Evolutionary conservation across 2,329 filamentous ascomycete genomes (phyloP).

Genomic region (Colletotrichum abscissum): DNA sequence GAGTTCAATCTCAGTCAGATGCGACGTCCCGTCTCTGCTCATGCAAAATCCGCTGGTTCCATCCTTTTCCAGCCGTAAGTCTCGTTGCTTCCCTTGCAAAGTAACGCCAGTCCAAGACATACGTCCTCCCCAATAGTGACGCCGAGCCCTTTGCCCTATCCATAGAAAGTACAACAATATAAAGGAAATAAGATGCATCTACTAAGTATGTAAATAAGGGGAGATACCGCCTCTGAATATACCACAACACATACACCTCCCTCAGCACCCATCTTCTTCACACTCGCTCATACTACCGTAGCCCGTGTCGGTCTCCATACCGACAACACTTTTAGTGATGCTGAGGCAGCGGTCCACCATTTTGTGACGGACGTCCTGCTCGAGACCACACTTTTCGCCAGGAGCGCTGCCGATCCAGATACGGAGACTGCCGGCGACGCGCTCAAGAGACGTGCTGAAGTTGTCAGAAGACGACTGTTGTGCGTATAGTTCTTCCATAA

Average conservation of each 20-base stretch:
- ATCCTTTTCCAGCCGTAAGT: conserved; percentile 32
- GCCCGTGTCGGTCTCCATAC: conserved; percentile 70
- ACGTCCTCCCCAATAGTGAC: conserved; percentile 3
- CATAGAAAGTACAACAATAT: conserved; percentile 17
- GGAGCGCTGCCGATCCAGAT: conserved; percentile 69
- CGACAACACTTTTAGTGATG: conserved; percentile 67
- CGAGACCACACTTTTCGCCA: conserved; percentile 64
- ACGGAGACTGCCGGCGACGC: conserved; percentile 66
- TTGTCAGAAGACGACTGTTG: conserved; percentile 60
- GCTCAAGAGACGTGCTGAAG: conserved; percentile 63
- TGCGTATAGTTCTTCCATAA: conserved; percentile 64
- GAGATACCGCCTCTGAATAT: background rate
- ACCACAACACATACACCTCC: background rate
- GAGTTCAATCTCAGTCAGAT: conserved; percentile 10
- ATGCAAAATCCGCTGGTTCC: conserved; percentile 31
- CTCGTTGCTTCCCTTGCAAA: conserved; percentile 22
- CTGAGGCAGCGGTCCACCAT: conserved; percentile 67
- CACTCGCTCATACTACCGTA: conserved; percentile 69
- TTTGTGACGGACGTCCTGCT: conserved; percentile 60
- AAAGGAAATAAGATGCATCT: conserved; percentile 15
- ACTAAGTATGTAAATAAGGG: conserved; percentile 21
- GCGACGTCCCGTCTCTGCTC: conserved; percentile 12
- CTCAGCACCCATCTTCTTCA: conserved; percentile 46
- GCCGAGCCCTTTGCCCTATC: conserved; percentile 14
- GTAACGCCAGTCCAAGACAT: conserved; percentile 11